Percentiles rank a stretch among this genome's conserved stretches.
Conservation (phyloP, 495 filamentous ascomycete genomes). For the Polyplosphaeria fusca region DNA sequence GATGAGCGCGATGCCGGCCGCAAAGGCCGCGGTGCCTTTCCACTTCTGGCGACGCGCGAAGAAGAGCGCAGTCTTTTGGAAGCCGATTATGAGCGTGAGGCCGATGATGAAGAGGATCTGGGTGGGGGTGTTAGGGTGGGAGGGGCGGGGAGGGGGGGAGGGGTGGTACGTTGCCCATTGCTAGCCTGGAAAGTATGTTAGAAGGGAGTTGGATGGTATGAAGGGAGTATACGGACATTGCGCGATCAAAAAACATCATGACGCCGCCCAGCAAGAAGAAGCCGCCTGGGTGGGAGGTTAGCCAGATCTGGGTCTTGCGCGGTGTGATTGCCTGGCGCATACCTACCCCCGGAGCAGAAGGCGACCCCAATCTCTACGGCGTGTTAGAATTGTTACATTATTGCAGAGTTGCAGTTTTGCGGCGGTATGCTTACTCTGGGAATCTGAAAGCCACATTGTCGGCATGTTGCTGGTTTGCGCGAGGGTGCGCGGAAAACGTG, state of each 20-base stretch:
- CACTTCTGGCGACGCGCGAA: constrained; percentile 90
- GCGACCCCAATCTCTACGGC: constrained; percentile 82
- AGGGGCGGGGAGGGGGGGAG: neutral
- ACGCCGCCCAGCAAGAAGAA: constrained; percentile 93
- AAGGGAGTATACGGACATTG: constrained; percentile 59
- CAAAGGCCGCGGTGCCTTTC: constrained; percentile 87
- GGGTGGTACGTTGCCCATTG: constrained; percentile 76
- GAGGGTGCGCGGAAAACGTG: neutral
- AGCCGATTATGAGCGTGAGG: constrained; percentile 90
- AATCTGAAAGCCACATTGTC: constrained; percentile 92
- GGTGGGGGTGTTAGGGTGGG: neutral
- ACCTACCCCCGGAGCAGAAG: constrained; percentile 93
- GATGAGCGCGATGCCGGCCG: constrained; percentile 78
- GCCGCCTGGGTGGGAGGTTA: constrained; percentile 52
- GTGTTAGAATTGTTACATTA: constrained; percentile 1
- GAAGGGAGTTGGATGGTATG: neutral
- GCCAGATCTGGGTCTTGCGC: neutral
- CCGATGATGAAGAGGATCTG: constrained; percentile 97
- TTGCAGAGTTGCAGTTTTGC: neutral
- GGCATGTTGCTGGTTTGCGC: constrained; percentile 48
- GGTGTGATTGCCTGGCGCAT: constrained; percentile 22
- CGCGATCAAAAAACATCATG: constrained; percentile 93
- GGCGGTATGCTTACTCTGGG: constrained; percentile 69
- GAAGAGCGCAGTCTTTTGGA: constrained; percentile 83
- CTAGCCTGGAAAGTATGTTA: constrained; percentile 53